Evolutionary conservation across 2,329 filamentous ascomycete species (phyloP).

Genomic region (Exserohilum rostratum): DNA sequence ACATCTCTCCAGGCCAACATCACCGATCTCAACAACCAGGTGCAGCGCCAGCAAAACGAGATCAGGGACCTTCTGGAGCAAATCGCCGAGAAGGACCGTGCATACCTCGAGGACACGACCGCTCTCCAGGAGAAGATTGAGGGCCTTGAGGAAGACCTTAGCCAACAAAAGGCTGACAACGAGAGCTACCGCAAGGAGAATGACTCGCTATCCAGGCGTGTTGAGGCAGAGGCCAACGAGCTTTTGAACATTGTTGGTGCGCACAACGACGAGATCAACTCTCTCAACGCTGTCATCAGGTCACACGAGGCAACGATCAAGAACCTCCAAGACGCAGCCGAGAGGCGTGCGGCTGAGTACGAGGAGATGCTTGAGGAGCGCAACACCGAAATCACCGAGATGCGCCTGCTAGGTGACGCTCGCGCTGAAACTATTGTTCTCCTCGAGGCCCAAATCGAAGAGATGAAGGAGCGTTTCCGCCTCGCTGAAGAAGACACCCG

Average conservation of each 20-base stretch:
- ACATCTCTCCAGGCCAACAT: constrained; percentile 47
- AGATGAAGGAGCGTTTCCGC: constrained; percentile 42
- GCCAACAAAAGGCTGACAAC: constrained; percentile 29
- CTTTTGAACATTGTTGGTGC: constrained; percentile 37
- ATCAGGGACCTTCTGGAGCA: constrained; percentile 45
- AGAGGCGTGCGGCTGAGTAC: constrained; percentile 31
- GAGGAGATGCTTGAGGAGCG: constrained; percentile 34
- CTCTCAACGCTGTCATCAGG: constrained; percentile 47
- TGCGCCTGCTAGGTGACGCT: constrained; percentile 42
- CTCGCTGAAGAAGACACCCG: constrained; percentile 35
- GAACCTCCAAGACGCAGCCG: constrained; percentile 35
- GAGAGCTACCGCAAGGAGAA: constrained; percentile 36
- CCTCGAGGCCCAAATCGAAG: constrained; percentile 39
- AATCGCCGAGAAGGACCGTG: constrained; percentile 30
- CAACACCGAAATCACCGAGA: constrained; percentile 40
- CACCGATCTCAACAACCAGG: constrained; percentile 49
- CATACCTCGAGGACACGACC: constrained; percentile 36
- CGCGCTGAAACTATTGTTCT: constrained; percentile 40
- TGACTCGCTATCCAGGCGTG: constrained; percentile 33
- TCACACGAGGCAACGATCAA: constrained; percentile 49
- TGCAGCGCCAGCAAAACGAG: constrained; percentile 47
- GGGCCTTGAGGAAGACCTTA: constrained; percentile 29
- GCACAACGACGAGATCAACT: constrained; percentile 37
- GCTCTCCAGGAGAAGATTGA: constrained; percentile 32
- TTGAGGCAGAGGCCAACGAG: constrained; percentile 38